Conservation (phyloP, 2,329 filamentous ascomycete genomes). For the Achaetomium macrosporum region DNA sequence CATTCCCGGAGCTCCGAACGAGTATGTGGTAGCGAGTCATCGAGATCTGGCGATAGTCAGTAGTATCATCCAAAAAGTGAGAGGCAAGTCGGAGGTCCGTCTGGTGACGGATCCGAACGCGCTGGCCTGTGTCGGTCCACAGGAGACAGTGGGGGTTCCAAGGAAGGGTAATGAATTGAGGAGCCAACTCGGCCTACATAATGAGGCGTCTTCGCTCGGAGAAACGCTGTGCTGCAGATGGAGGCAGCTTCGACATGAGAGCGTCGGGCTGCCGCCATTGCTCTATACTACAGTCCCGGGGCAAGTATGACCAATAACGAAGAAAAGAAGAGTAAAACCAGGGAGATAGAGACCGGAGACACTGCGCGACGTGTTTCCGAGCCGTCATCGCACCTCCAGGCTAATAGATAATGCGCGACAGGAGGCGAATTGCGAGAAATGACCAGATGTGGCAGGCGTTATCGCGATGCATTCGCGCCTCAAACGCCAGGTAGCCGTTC, state of each 20-base stretch:
- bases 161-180: conserved; percentile 12
- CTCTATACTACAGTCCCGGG: conserved; percentile 16
- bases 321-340: not conserved
- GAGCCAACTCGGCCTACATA: conserved; percentile 22
- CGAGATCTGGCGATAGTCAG: conserved; percentile 10
- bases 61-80: not conserved
- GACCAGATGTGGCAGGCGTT: conserved; percentile 9
- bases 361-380: not conserved
- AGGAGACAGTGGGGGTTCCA: conserved; percentile 2
- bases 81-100: not conserved
- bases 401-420: not conserved
- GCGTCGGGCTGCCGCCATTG: conserved; percentile 12
- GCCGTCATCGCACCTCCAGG: not conserved
- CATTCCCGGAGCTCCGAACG: not conserved
- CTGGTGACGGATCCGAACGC: not conserved
- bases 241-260: conserved; percentile 14
- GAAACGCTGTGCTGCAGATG: conserved; percentile 8
- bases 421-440: not conserved
- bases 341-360: not conserved
- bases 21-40: conserved; percentile 4
- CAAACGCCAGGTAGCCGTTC: conserved; percentile 9
- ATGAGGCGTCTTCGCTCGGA: not conserved
- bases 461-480: conserved; percentile 15
- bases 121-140: conserved; percentile 16
- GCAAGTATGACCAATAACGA: conserved; percentile 7